phyloP scores from a whole-genome alignment of 192 early-diverging fungal species.

The Entrophospora sp. region DNA sequence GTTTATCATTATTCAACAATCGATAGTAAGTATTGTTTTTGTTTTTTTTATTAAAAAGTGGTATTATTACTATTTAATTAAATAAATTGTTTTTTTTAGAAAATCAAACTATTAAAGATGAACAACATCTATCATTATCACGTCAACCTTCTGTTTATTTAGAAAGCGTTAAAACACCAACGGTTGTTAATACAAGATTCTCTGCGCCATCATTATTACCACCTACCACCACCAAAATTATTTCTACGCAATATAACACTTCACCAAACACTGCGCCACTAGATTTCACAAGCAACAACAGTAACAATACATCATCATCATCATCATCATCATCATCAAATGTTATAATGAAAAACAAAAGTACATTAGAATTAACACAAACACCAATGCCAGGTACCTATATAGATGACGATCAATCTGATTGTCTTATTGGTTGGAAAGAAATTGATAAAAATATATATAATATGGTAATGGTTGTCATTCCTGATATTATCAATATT shows the following conservation, averaged over 20 bases:
- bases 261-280: no score
- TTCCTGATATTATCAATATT: neutral
- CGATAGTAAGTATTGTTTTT: no score
- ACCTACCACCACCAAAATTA: no score
- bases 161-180: neutral
- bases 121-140: neutral
- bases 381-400: neutral
- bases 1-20: neutral
- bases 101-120: neutral
- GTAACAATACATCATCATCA: no score
- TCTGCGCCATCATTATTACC: no score
- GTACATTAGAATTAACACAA: neutral
- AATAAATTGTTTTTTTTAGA: neutral
- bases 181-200: no score
- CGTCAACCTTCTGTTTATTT: neutral
- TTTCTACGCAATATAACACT: no score
- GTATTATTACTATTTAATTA: no score
- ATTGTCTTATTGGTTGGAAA: neutral
- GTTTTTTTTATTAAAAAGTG: no score
- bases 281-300: no score
- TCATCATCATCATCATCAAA: neutral
- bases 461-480: neutral
- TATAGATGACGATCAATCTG: neutral
- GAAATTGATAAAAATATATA: neutral
- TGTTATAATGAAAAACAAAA: neutral